Percentiles rank a stretch among this genome's conserved stretches.
Conservation (phyloP, 2,329 filamentous ascomycete species). For the Coccinonectria pachysandricola region DNA sequence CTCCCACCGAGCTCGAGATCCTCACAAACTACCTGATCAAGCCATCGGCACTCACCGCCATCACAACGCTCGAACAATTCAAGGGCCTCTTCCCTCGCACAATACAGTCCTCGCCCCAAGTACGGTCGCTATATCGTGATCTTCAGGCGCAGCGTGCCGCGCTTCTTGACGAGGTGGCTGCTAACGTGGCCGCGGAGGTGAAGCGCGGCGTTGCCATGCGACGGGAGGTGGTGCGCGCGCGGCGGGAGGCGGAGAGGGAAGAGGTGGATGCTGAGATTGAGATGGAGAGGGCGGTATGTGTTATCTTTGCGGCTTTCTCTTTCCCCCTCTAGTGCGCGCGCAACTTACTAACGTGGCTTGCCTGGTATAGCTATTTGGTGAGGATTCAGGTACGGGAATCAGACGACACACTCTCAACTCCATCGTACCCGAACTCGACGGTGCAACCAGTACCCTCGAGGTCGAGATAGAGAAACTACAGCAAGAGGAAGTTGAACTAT, state of each 20-base stretch:
- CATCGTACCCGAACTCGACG: conserved; percentile 59
- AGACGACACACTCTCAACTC: conserved; percentile 51
- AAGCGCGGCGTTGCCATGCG: conserved; percentile 48
- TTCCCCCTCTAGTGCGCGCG: not conserved
- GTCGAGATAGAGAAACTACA: conserved; percentile 57
- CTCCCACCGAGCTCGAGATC: conserved; percentile 64
- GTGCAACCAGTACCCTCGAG: conserved; percentile 55
- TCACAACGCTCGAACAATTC: conserved; percentile 67
- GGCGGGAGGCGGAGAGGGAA: conserved; percentile 41
- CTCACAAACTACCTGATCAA: conserved; percentile 69
- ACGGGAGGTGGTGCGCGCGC: conserved; percentile 44
- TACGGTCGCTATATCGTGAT: conserved; percentile 66
- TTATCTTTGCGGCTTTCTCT: conserved; percentile 1
- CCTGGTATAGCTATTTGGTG: conserved; percentile 45
- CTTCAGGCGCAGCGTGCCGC: conserved; percentile 64
- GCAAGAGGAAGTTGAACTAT: conserved; percentile 49
- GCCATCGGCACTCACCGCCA: conserved; percentile 62
- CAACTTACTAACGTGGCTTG: not conserved
- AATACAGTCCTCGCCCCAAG: conserved; percentile 53
- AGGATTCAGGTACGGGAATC: conserved; percentile 31
- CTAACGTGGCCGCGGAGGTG: conserved; percentile 55
- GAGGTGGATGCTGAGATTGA: conserved; percentile 54
- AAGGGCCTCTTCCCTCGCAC: conserved; percentile 62
- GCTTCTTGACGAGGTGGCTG: conserved; percentile 56
- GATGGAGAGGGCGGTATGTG: conserved; percentile 45